phyloP scores from a whole-genome alignment of 2,329 filamentous ascomycete species.

The Hawksworthiomyces lignivorus region DNA sequence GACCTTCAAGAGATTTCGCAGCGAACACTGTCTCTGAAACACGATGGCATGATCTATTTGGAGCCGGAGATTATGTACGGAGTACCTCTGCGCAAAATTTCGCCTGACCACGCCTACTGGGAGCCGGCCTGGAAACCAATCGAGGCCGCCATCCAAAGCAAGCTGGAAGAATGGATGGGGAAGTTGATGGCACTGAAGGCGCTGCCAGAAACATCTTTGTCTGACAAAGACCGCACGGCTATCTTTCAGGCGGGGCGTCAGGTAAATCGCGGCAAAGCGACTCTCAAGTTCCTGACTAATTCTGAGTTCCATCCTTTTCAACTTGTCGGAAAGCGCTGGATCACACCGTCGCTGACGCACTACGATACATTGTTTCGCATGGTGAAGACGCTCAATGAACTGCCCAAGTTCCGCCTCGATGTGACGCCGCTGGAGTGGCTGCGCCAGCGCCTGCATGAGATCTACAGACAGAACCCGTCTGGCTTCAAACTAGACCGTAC shows the following conservation, averaged over 20 bases:
- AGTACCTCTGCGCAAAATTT: conserved; percentile 45
- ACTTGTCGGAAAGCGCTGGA: conserved; percentile 44
- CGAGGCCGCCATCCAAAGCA: conserved; percentile 32
- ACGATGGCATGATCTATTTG: conserved; percentile 43
- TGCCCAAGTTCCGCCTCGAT: conserved; percentile 45
- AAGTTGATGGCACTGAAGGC: conserved; percentile 39
- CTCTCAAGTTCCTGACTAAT: conserved; percentile 43
- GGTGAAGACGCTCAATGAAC: conserved; percentile 44
- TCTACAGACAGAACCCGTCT: conserved; percentile 34
- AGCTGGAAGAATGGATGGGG: conserved; percentile 39
- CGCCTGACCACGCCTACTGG: conserved; percentile 46
- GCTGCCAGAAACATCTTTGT: conserved; percentile 19
- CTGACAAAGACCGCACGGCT: conserved; percentile 30
- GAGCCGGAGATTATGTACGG: conserved; percentile 45
- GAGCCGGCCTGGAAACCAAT: conserved; percentile 44
- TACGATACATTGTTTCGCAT: conserved; percentile 52
- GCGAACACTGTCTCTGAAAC: conserved; percentile 34
- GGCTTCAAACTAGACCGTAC: conserved; percentile 44
- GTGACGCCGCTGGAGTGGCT: conserved; percentile 49
- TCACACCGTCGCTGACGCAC: conserved; percentile 35
- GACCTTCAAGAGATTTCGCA: too few relatives aligned
- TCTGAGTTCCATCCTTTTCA: conserved; percentile 51
- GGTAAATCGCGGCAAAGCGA: conserved; percentile 45
- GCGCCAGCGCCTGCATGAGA: conserved; percentile 47
- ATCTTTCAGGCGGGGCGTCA: conserved; percentile 49